These are phyloP conservation scores for Cystofilobasidium bisporidii DNA, from an alignment of 768 basidiomycete species.

Conservation along the genomic window DNA sequence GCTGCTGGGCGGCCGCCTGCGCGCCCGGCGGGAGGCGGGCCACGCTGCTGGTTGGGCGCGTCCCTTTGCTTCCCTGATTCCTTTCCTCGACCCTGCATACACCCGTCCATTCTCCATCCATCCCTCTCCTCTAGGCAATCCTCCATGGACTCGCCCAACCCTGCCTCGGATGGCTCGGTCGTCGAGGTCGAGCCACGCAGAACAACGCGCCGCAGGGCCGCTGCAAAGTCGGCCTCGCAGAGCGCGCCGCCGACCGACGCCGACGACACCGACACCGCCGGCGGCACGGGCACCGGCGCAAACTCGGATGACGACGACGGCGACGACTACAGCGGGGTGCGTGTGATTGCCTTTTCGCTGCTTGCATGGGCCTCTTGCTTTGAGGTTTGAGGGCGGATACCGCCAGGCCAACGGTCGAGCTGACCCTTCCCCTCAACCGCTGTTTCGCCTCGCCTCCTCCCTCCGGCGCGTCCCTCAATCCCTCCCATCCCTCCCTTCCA, in stretches of 20 bases:
- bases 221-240: neutral
- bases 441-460: neutral
- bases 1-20: too few relatives aligned
- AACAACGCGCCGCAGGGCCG: conserved; percentile 23
- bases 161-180: conserved; percentile 30
- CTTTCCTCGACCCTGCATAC: neutral
- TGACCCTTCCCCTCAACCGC: neutral
- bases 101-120: neutral
- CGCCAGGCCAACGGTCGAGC: too few relatives aligned
- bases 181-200: conserved; percentile 33
- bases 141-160: neutral
- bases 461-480: neutral
- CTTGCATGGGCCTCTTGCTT: too few relatives aligned
- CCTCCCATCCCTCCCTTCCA: neutral
- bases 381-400: too few relatives aligned
- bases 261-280: neutral
- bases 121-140: neutral
- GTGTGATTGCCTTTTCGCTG: too few relatives aligned
- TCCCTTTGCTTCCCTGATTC: too few relatives aligned
- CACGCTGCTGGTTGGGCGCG: too few relatives aligned
- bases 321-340: neutral
- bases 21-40: too few relatives aligned
- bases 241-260: conserved; percentile 19
- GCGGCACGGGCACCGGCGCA: neutral
- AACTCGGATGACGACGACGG: conserved; percentile 1